Percentiles rank a stretch among this genome's conserved stretches.
phyloP scores from a whole-genome alignment of 2,329 filamentous ascomycete species.

The Hyphodiscus sp. region DNA sequence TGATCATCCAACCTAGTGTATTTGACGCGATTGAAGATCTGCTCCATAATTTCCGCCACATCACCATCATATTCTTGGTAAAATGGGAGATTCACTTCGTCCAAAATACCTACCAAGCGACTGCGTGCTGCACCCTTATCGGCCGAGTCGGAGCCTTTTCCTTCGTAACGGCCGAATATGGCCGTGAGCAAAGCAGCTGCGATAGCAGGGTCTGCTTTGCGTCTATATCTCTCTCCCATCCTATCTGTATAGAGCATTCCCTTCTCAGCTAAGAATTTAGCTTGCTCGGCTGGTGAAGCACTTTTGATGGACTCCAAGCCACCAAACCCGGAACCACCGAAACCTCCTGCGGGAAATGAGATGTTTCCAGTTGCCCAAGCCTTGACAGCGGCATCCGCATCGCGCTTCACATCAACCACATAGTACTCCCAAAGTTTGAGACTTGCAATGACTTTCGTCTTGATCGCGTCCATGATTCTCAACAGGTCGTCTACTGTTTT shows the following conservation, averaged over 20 bases:
- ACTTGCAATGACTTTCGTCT: constrained; percentile 68
- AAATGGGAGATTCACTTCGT: constrained; percentile 79
- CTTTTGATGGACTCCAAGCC: constrained; percentile 46
- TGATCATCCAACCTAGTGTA: constrained; percentile 90
- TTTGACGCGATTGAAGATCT: constrained; percentile 90
- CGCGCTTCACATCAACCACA: constrained; percentile 68
- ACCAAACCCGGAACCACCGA: constrained; percentile 40
- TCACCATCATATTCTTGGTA: constrained; percentile 92
- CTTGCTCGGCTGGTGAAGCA: constrained; percentile 51
- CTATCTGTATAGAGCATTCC: constrained; percentile 65
- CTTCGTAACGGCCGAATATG: constrained; percentile 63
- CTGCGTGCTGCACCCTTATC: constrained; percentile 46
- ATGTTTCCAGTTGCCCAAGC: constrained; percentile 62
- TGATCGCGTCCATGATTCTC: constrained; percentile 77
- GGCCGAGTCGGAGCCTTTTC: constrained; percentile 38
- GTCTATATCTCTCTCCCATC: constrained; percentile 73
- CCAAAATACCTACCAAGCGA: constrained; percentile 58
- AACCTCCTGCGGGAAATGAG: constrained; percentile 46
- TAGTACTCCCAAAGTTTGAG: constrained; percentile 94
- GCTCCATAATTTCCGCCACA: constrained; percentile 74
- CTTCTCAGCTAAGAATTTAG: constrained; percentile 51
- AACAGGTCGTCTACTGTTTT: constrained; percentile 65
- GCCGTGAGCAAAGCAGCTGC: constrained; percentile 63
- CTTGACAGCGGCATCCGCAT: constrained; percentile 61
- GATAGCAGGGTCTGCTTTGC: constrained; percentile 61